Percentiles rank a stretch among this genome's conserved stretches.
phyloP scores from a whole-genome alignment of 169 alveolate genomes.

The Theileria parva region DNA sequence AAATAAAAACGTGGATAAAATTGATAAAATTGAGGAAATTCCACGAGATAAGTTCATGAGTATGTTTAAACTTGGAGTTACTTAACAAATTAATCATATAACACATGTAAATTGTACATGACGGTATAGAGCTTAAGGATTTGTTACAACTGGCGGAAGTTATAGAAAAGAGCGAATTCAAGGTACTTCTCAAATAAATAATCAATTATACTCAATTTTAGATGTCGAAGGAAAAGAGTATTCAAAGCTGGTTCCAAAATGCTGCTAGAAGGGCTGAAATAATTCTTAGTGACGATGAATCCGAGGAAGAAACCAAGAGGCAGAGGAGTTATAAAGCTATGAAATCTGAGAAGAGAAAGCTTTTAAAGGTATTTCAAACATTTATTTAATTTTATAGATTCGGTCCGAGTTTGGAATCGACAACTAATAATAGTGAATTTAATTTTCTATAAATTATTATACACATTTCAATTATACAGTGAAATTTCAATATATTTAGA shows the following conservation, averaged over 20 bases:
- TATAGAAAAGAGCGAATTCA: conserved; percentile 52
- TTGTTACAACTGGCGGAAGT: conserved; percentile 37
- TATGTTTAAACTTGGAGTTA: background rate
- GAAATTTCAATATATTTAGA: too few species aligned
- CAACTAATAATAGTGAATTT: background rate
- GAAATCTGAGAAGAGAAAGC: conserved; percentile 41
- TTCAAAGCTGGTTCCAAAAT: conserved; percentile 43
- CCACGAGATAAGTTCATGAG: conserved; percentile 13
- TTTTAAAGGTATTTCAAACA: conserved; percentile 26
- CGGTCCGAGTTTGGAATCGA: conserved; percentile 35
- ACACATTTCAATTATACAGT: too few species aligned
- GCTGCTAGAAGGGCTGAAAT: conserved; percentile 62
- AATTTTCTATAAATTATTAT: background rate
- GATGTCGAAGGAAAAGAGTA: conserved; percentile 49
- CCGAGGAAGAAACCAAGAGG: conserved; percentile 12
- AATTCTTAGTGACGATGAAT: conserved; percentile 49
- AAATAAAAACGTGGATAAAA: conserved; percentile 24
- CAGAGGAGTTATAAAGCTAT: conserved; percentile 32
- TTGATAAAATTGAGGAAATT: conserved; percentile 27
- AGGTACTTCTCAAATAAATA: conserved; percentile 29
- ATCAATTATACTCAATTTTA: background rate
- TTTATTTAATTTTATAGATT: conserved; percentile 18
- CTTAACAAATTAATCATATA: background rate
- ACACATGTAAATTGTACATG: background rate
- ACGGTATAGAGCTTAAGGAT: conserved; percentile 35